These are phyloP conservation scores for Neofusicoccum sp. DNA, from an alignment of 2,329 filamentous ascomycete species.

Conservation along the genomic window DNA sequence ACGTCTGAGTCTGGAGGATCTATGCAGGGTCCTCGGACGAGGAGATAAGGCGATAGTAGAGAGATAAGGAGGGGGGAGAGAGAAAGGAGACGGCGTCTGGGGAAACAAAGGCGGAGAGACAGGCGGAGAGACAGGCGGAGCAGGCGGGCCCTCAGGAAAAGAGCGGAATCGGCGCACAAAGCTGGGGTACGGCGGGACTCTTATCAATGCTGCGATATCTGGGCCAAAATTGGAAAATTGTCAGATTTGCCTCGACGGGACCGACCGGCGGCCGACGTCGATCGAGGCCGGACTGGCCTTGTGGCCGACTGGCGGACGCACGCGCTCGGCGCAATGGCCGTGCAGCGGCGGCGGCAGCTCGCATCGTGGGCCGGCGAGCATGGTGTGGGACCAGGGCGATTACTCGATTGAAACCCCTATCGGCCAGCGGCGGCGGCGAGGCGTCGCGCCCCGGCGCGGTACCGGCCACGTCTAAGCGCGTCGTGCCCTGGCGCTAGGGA, in stretches of 20 bases:
- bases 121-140: not conserved
- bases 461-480: slow-evolving; percentile 1
- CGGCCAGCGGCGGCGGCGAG: not conserved
- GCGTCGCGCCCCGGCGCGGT: not conserved
- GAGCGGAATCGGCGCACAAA: slow-evolving; percentile 7
- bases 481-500: not conserved
- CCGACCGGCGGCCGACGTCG: slow-evolving; percentile 17
- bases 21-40: not conserved
- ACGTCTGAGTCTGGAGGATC: not conserved
- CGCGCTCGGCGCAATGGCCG: slow-evolving; percentile 7
- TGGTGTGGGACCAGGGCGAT: slow-evolving; percentile 15
- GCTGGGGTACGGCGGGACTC: slow-evolving; percentile 11
- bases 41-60: slow-evolving; percentile 10
- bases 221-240: slow-evolving; percentile 16
- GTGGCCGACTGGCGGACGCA: not conserved
- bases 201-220: slow-evolving; percentile 20
- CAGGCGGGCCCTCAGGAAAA: not conserved
- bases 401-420: slow-evolving; percentile 22
- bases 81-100: slow-evolving; percentile 31
- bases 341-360: not conserved
- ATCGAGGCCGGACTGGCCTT: not conserved
- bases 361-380: slow-evolving; percentile 3
- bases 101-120: slow-evolving; percentile 13
- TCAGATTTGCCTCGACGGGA: slow-evolving; percentile 10
- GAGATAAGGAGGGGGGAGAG: slow-evolving; percentile 23